These are phyloP conservation scores for Torulaspora franciscae DNA, from an alignment of 805 yeast species.

Conservation along the genomic window DNA sequence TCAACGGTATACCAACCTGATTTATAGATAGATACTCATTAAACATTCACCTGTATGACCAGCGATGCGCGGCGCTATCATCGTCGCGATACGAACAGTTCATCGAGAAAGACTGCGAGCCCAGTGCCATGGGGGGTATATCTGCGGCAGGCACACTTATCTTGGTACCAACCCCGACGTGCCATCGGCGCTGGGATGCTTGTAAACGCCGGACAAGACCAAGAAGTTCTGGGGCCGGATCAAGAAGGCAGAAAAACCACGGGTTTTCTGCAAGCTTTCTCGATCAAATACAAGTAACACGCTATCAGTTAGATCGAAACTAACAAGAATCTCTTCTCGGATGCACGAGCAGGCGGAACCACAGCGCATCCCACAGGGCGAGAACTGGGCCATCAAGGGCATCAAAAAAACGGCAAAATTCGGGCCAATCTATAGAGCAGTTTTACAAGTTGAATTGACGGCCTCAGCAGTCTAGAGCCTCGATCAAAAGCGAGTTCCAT, in stretches of 20 bases:
- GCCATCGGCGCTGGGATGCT: too few relatives aligned
- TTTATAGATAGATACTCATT: background rate
- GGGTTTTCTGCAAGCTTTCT: too few relatives aligned
- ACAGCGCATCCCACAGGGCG: background rate
- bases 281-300: too few relatives aligned
- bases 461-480: background rate
- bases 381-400: background rate
- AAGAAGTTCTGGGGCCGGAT: too few relatives aligned
- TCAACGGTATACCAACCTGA: slow-evolving; percentile 19
- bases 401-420: background rate
- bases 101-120: too few relatives aligned
- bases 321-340: too few relatives aligned
- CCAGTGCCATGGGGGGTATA: too few relatives aligned
- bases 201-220: too few relatives aligned
- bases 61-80: background rate
- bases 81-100: background rate
- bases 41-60: background rate
- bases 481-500: background rate
- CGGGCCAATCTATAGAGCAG: background rate
- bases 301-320: too few relatives aligned
- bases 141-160: too few relatives aligned
- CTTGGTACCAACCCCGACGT: too few relatives aligned
- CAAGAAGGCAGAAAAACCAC: too few relatives aligned
- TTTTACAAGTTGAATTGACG: background rate
- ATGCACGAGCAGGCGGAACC: background rate